Conservation (phyloP, 2,329 filamentous ascomycete species). For the Trichoderma oligosporum region DNA sequence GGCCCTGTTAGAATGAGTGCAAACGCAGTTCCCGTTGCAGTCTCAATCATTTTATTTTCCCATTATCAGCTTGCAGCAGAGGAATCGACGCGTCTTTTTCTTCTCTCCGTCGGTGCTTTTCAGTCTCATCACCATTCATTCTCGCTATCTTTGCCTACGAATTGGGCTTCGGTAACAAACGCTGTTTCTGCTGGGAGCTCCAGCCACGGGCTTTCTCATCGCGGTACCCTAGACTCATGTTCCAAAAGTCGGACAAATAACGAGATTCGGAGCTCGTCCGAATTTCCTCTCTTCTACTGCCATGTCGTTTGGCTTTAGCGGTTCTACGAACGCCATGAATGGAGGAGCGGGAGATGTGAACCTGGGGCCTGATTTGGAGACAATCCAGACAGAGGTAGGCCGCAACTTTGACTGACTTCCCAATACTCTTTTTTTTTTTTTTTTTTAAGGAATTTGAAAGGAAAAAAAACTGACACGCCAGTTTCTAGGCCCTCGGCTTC, state of each 20-base stretch:
- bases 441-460: no score
- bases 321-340: conserved; percentile 42
- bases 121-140: conserved; percentile 1
- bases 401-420: no score
- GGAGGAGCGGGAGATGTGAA: conserved; percentile 38
- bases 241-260: background rate
- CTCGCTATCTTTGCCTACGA: background rate
- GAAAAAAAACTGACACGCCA: background rate
- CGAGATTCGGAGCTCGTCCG: conserved; percentile 17
- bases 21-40: conserved; percentile 13
- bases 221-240: conserved; percentile 14
- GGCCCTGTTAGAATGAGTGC: conserved; percentile 11
- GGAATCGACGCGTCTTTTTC: conserved; percentile 5
- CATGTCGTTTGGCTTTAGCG: conserved; percentile 65
- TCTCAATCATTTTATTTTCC: background rate
- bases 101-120: background rate
- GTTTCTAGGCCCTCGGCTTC: conserved; percentile 67
- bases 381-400: conserved; percentile 75
- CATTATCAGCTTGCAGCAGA: background rate
- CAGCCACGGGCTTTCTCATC: background rate
- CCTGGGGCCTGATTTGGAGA: conserved; percentile 64
- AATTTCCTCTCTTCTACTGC: conserved; percentile 21
- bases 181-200: conserved; percentile 11
- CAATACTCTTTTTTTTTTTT: background rate
- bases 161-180: background rate